phyloP scores from a whole-genome alignment of 2,329 filamentous ascomycete species.

The Trichoderma breve region DNA sequence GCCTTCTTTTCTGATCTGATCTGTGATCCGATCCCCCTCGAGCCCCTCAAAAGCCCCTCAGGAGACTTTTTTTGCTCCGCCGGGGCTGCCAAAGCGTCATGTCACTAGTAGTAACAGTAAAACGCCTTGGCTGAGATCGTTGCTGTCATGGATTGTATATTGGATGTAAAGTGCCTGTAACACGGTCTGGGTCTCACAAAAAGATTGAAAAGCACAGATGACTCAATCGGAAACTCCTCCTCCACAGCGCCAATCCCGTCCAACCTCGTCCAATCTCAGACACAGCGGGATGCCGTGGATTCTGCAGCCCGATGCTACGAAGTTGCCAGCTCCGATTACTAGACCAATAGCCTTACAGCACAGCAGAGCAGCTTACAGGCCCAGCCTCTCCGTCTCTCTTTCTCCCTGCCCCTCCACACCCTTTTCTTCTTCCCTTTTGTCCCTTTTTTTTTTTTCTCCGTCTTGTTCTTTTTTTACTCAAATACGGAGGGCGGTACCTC shows the following conservation, averaged over 20 bases:
- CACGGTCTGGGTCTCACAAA: neutral
- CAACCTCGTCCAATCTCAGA: constrained; percentile 1
- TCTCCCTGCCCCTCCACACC: neutral
- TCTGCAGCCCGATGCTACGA: neutral
- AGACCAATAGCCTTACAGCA: neutral
- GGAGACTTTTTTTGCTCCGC: neutral
- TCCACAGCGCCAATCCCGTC: neutral
- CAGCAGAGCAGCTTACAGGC: neutral
- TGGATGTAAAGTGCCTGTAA: neutral
- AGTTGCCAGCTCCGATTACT: neutral
- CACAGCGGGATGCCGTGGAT: neutral
- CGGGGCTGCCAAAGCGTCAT: neutral
- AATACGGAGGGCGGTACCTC: neutral
- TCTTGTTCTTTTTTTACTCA: neutral
- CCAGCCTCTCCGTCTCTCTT: neutral
- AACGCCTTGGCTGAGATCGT: constrained; percentile 7
- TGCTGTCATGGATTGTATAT: neutral
- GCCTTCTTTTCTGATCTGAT: neutral
- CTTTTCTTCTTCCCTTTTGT: neutral
- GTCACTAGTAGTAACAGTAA: neutral
- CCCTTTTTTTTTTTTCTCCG: neutral
- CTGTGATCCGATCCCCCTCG: neutral
- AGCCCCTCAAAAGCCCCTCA: neutral
- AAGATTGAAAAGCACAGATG: neutral
- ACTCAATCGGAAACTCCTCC: neutral